Percentiles rank a stretch among this genome's conserved stretches.
Evolutionary conservation across 2,329 filamentous ascomycete species (phyloP).

Genomic region (Hymenoscyphus fraxineus): DNA sequence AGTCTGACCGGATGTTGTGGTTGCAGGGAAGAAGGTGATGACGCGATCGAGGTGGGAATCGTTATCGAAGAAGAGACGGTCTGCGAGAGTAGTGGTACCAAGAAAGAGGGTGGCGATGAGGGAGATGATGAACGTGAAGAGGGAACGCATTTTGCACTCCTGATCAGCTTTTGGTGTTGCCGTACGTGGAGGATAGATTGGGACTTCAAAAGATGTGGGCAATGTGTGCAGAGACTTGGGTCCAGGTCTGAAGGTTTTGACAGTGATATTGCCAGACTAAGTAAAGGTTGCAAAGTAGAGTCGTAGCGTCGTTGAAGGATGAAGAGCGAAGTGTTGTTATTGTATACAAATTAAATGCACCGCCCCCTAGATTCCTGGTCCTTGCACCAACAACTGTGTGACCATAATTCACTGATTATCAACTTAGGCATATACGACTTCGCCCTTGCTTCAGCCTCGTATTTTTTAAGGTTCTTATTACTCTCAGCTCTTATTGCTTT

Average conservation of each 20-base stretch:
- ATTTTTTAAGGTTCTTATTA: background rate
- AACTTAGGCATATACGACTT: background rate
- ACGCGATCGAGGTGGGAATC: background rate
- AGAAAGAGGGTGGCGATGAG: background rate
- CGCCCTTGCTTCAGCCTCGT: background rate
- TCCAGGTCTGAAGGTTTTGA: background rate
- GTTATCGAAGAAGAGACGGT: slow-evolving; percentile 1
- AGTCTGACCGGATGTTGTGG: background rate
- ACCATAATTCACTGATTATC: background rate
- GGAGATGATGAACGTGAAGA: background rate
- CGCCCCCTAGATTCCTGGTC: too few species aligned
- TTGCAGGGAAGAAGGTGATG: background rate
- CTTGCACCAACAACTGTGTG: too few species aligned
- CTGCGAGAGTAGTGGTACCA: background rate
- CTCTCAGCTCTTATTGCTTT: background rate
- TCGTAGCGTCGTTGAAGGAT: too few species aligned
- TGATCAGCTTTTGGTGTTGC: background rate
- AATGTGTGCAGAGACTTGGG: background rate
- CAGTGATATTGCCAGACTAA: too few species aligned
- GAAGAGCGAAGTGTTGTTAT: too few species aligned
- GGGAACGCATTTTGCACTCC: background rate
- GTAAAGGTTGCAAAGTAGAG: too few species aligned
- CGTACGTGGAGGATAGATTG: background rate
- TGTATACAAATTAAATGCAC: too few species aligned
- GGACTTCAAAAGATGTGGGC: background rate